phyloP scores from a whole-genome alignment of 176 grass and related monocot species.

The Melocanna baccifera region DNA sequence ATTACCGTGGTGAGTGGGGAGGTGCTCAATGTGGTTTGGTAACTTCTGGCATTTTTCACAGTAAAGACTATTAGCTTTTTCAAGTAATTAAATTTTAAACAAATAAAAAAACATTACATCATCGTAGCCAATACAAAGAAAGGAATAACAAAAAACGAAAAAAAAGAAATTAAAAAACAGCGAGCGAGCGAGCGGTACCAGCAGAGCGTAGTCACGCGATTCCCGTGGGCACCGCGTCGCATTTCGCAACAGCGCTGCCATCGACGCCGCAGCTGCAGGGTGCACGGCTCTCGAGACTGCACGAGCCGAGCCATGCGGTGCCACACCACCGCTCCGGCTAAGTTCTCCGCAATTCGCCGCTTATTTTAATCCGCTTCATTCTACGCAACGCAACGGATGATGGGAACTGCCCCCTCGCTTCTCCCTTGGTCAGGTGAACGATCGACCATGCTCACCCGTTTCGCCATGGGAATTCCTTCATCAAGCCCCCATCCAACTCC shows the following conservation, averaged over 20 bases:
- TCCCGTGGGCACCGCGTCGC: constrained; percentile 20
- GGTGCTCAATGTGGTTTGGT: not conserved
- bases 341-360: constrained; percentile 24
- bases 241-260: constrained; percentile 9
- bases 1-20: constrained; percentile 1
- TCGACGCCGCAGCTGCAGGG: constrained; percentile 1
- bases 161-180: no score
- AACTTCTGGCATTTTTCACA: no score
- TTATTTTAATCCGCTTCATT: not conserved
- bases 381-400: not conserved
- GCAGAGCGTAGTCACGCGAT: constrained; percentile 31
- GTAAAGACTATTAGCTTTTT: no score
- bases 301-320: constrained; percentile 33
- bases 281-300: constrained; percentile 43
- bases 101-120: no score
- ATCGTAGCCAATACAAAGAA: no score
- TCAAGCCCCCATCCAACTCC: not conserved
- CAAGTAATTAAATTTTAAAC: no score
- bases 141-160: no score
- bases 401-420: not conserved
- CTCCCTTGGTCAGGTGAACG: constrained; percentile 16
- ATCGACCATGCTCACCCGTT: no score
- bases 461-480: not conserved
- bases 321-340: constrained; percentile 9
- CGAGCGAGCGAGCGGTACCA: no score